Evolutionary conservation across 305 asterid species (phyloP).

Genomic region (Fraxinus paxiana): DNA sequence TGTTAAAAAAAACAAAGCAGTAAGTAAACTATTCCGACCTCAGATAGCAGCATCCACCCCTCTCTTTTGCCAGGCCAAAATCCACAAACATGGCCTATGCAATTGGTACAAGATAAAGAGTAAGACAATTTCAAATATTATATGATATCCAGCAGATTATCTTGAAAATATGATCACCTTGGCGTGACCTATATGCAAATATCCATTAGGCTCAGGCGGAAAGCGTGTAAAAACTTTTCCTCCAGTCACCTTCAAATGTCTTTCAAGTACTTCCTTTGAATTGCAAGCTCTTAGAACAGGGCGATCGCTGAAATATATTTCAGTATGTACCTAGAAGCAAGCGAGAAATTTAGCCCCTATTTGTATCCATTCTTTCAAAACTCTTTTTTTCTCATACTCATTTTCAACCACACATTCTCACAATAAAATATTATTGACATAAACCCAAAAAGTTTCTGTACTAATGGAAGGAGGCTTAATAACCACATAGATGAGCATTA

Average conservation of each 20-base stretch:
- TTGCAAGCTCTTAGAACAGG: conserved; percentile 80
- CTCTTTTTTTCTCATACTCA: no score
- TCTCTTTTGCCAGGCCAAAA: conserved; percentile 88
- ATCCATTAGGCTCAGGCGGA: conserved; percentile 98
- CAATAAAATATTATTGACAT: no score
- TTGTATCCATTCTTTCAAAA: no score
- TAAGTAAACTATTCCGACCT: conserved; percentile 45
- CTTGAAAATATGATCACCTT: conserved; percentile 50
- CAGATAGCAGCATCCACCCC: conserved; percentile 85
- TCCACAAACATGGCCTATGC: conserved; percentile 93
- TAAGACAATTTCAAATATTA: conserved; percentile 7
- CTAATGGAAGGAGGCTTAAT: no score
- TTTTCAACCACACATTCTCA: no score
- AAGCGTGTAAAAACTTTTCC: conserved; percentile 81
- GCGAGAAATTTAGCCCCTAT: not conserved
- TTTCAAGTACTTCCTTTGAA: conserved; percentile 67
- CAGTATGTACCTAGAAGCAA: conserved; percentile 74
- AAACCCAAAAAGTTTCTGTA: no score
- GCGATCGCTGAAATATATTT: conserved; percentile 78
- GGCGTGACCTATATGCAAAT: conserved; percentile 92
- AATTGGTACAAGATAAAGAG: conserved; percentile 10
- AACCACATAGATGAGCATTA: no score
- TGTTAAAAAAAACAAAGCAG: not conserved
- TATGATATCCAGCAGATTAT: conserved; percentile 12
- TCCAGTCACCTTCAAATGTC: conserved; percentile 66